phyloP scores from a whole-genome alignment of 176 grass and related monocot species.

The Phragmites australis region DNA sequence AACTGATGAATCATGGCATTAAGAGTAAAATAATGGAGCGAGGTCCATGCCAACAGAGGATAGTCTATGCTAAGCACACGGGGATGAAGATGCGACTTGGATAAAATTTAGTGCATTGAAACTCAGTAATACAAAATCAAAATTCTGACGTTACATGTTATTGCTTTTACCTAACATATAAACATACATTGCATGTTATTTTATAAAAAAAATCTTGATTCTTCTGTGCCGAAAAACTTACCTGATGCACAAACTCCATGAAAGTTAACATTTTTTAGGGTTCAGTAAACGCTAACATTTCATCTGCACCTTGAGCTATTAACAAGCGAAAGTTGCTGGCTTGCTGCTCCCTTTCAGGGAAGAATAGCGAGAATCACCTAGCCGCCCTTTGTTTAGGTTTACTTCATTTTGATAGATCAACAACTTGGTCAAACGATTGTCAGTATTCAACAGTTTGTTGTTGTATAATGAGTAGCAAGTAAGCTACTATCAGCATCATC shows the following conservation, averaged over 20 bases:
- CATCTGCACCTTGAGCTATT: slow-evolving; percentile 16
- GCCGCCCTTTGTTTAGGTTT: slow-evolving; percentile 35
- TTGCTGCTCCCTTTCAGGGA: slow-evolving; percentile 33
- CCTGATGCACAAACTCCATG: slow-evolving; percentile 39
- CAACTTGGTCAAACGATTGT: slow-evolving; percentile 45
- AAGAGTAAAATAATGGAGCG: slow-evolving; percentile 20
- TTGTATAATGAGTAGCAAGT: slow-evolving; percentile 39
- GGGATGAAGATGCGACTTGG: slow-evolving; percentile 6
- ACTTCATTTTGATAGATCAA: slow-evolving; percentile 46
- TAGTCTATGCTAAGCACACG: slow-evolving; percentile 9
- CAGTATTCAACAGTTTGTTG: slow-evolving; percentile 24
- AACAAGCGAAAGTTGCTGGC: neutral
- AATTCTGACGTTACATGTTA: slow-evolving; percentile 24
- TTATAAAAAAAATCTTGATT: neutral
- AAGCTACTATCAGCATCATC: slow-evolving; percentile 52
- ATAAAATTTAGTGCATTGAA: slow-evolving; percentile 36
- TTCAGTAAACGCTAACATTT: slow-evolving; percentile 23
- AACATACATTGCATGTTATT: slow-evolving; percentile 21
- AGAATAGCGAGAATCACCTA: slow-evolving; percentile 29
- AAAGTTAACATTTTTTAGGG: neutral
- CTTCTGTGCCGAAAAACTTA: neutral
- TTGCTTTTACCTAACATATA: slow-evolving; percentile 33
- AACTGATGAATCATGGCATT: neutral
- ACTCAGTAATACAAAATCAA: slow-evolving; percentile 32
- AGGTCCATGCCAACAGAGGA: slow-evolving; percentile 19